Percentiles rank a stretch among this genome's conserved stretches.
Evolutionary conservation across 192 early-diverging fungal species (phyloP).

Genomic region (Coemansia sp.): DNA sequence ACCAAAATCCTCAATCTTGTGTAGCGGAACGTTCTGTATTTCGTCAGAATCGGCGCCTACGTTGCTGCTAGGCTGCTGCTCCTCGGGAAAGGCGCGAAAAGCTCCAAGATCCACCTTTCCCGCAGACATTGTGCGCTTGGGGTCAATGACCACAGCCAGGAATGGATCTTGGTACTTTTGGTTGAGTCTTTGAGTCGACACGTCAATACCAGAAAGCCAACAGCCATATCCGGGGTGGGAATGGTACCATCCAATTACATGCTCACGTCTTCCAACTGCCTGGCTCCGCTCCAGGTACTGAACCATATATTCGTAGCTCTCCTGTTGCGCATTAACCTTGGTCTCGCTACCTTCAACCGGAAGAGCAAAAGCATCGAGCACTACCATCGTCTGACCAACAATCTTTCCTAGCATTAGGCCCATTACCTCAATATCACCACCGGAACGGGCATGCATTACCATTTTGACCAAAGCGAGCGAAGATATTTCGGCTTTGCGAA

Average conservation of each 20-base stretch:
- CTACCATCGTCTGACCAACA: constrained; percentile 80
- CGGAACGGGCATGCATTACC: constrained; percentile 99
- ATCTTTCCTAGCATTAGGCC: constrained; percentile 97
- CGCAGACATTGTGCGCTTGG: constrained; percentile 94
- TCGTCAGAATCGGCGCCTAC: constrained; percentile 16
- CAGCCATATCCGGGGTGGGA: constrained; percentile 99
- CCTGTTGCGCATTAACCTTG: constrained; percentile 86
- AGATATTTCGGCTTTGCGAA: constrained; percentile 88
- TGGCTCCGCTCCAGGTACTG: constrained; percentile 81
- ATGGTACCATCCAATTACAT: constrained; percentile 98
- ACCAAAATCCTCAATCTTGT: constrained; percentile 98
- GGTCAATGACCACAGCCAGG: constrained; percentile 96
- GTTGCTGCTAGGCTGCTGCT: constrained; percentile 9
- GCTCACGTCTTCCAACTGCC: constrained; percentile 88
- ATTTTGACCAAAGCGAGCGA: constrained; percentile 97
- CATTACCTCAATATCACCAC: constrained; percentile 96
- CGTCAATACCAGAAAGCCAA: constrained; percentile 99
- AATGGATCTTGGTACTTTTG: constrained; percentile 95
- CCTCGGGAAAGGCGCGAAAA: constrained; percentile 97
- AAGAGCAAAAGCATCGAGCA: constrained; percentile 96
- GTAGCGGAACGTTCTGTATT: constrained; percentile 68
- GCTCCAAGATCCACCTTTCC: constrained; percentile 98
- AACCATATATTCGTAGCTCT: constrained; percentile 98
- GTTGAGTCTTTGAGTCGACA: constrained; percentile 93
- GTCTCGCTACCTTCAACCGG: constrained; percentile 99